These are phyloP conservation scores for Gardenia jasminoides DNA, from an alignment of 257 asterid species.

Conservation along the genomic window DNA sequence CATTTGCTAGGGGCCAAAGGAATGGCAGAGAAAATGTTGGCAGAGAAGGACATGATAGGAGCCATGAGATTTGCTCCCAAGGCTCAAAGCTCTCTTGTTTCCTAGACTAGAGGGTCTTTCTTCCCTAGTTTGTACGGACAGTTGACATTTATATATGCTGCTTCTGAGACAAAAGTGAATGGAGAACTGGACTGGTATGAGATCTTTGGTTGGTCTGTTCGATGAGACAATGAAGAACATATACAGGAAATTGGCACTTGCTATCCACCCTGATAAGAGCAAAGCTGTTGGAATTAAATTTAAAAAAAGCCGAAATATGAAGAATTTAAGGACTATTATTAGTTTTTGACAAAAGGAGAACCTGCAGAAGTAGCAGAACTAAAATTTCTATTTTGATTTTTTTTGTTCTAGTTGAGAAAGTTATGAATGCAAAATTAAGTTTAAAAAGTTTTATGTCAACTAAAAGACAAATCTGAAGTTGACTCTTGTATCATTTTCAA, in stretches of 20 bases:
- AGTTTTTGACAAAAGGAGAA: too few species aligned
- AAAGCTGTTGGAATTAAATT: constrained; percentile 34
- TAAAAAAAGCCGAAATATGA: too few species aligned
- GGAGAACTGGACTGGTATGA: constrained; percentile 57
- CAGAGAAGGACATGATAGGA: constrained; percentile 48
- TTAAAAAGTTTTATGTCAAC: too few species aligned
- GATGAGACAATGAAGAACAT: constrained; percentile 39
- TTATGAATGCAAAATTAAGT: too few species aligned
- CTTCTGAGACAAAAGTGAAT: constrained; percentile 42
- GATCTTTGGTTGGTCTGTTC: constrained; percentile 37
- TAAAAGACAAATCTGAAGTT: too few species aligned
- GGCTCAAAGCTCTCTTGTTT: constrained; percentile 55
- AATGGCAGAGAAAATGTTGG: constrained; percentile 54
- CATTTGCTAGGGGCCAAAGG: constrained; percentile 37
- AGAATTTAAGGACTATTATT: too few species aligned
- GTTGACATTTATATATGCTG: constrained; percentile 33
- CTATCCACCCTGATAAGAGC: constrained; percentile 79
- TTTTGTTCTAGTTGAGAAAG: too few species aligned
- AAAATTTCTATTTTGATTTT: too few species aligned
- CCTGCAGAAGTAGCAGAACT: too few species aligned
- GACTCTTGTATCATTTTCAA: too few species aligned
- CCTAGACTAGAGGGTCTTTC: constrained; percentile 66
- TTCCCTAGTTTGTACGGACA: constrained; percentile 53
- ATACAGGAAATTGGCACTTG: constrained; percentile 49
- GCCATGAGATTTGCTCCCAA: constrained; percentile 55